Evolutionary conservation across 805 yeast genomes (phyloP).

Genomic region (Kuraishia hungarica): DNA sequence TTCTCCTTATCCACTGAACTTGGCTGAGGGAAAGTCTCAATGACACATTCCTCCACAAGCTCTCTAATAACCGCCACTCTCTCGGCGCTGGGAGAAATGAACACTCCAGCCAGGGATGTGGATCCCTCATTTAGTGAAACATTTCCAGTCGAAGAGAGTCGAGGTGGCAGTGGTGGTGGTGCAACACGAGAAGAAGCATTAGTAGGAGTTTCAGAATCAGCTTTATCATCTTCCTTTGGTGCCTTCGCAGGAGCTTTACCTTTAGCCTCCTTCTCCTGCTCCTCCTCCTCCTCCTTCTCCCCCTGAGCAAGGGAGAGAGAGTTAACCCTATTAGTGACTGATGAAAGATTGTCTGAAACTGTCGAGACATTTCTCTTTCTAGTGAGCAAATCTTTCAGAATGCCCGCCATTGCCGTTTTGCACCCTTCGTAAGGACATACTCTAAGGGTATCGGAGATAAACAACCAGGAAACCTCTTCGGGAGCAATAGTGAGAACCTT

Average conservation of each 20-base stretch:
- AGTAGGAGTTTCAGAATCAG: too few species aligned
- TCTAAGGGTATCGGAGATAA: slow-evolving; percentile 53
- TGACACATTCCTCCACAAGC: slow-evolving; percentile 29
- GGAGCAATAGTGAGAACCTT: slow-evolving; percentile 51
- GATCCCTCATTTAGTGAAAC: too few species aligned
- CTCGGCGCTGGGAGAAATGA: slow-evolving; percentile 31
- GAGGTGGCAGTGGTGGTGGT: slow-evolving; percentile 31
- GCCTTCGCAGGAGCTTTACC: neutral
- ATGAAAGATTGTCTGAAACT: neutral
- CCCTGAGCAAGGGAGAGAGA: slow-evolving; percentile 4
- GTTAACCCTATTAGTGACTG: neutral
- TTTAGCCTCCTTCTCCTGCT: slow-evolving; percentile 1
- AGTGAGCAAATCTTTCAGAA: slow-evolving; percentile 58
- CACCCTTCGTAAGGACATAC: slow-evolving; percentile 59
- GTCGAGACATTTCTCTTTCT: slow-evolving; percentile 17
- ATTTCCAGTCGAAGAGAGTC: slow-evolving; percentile 14
- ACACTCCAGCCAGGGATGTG: slow-evolving; percentile 9
- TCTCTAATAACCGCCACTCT: slow-evolving; percentile 34
- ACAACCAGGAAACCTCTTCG: slow-evolving; percentile 48
- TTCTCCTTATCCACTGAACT: neutral
- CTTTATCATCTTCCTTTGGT: too few species aligned
- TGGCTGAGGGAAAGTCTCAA: slow-evolving; percentile 21
- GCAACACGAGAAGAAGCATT: neutral
- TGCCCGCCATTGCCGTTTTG: slow-evolving; percentile 52
- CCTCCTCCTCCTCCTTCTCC: neutral